Conservation (phyloP, 202 grass and related monocot genomes). For the Panicum hallii region DNA sequence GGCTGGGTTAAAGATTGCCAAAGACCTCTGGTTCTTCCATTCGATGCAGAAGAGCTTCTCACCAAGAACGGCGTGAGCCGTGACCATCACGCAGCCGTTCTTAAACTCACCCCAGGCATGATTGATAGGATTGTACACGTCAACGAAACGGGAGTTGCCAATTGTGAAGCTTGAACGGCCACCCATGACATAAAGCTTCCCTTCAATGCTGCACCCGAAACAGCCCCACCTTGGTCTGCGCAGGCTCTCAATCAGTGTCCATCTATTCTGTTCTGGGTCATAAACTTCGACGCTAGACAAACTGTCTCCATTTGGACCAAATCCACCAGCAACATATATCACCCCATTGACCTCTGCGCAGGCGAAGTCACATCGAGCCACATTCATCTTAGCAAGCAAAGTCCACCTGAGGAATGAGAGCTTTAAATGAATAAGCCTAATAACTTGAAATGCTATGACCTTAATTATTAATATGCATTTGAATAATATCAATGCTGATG, state of each 20-base stretch:
- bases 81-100: slow-evolving; percentile 95
- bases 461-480: slow-evolving; percentile 1
- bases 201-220: slow-evolving; percentile 78
- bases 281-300: slow-evolving; percentile 91
- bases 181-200: slow-evolving; percentile 89
- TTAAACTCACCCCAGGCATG: slow-evolving; percentile 71
- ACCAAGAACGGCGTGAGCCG: slow-evolving; percentile 65
- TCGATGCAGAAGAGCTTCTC: slow-evolving; percentile 86
- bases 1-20: slow-evolving; percentile 66
- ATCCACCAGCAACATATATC: slow-evolving; percentile 87
- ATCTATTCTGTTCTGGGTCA: slow-evolving; percentile 70
- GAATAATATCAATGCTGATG: not conserved
- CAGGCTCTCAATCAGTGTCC: slow-evolving; percentile 69
- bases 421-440: slow-evolving; percentile 39
- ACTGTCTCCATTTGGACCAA: slow-evolving; percentile 68
- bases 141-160: slow-evolving; percentile 75
- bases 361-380: slow-evolving; percentile 82
- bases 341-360: slow-evolving; percentile 73
- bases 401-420: slow-evolving; percentile 69
- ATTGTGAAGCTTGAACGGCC: slow-evolving; percentile 92
- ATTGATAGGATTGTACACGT: slow-evolving; percentile 65
- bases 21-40: slow-evolving; percentile 87
- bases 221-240: slow-evolving; percentile 90
- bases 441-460: not conserved
- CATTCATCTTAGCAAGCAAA: slow-evolving; percentile 75